A percentile compares a stretch with the other conserved stretches of the same genome.
Conservation (phyloP, 192 early-diverging fungal species). For the Entomortierella parvispora region DNA sequence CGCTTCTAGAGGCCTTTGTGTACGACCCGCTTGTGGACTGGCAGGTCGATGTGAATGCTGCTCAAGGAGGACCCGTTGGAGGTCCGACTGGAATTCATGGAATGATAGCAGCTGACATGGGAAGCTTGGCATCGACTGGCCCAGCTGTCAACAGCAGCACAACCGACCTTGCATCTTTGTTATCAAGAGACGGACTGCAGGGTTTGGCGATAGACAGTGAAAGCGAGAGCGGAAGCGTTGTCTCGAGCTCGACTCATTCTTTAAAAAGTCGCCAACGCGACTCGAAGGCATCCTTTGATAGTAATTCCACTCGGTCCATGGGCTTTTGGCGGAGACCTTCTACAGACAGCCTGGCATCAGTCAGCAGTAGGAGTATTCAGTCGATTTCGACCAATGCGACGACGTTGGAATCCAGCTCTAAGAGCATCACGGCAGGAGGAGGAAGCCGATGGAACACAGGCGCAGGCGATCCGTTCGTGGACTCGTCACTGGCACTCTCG, state of each 20-base stretch:
- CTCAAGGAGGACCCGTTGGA: constrained; percentile 22
- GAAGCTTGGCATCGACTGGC: background rate
- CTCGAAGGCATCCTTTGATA: constrained; percentile 2
- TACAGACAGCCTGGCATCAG: constrained; percentile 18
- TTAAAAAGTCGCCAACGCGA: background rate
- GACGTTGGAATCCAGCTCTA: background rate
- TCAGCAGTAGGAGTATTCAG: constrained; percentile 22
- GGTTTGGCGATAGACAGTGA: constrained; percentile 10
- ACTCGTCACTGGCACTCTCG: background rate
- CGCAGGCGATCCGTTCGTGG: constrained; percentile 10
- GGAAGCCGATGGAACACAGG: constrained; percentile 5
- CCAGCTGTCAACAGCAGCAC: background rate
- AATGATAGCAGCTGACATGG: background rate
- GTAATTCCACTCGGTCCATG: constrained; percentile 5
- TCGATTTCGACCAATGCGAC: constrained; percentile 17
- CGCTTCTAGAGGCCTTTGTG: constrained; percentile 93
- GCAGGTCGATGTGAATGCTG: constrained; percentile 51
- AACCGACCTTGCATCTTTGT: too few relatives aligned
- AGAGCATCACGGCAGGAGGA: background rate
- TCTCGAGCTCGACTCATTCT: background rate
- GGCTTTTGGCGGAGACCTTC: constrained; percentile 7
- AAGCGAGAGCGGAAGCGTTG: constrained; percentile 10
- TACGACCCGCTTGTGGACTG: constrained; percentile 86
- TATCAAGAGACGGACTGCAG: background rate
- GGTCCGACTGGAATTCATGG: constrained; percentile 2